phyloP scores from a whole-genome alignment of 768 basidiomycete species.

The Lanmaoa rubissima region DNA sequence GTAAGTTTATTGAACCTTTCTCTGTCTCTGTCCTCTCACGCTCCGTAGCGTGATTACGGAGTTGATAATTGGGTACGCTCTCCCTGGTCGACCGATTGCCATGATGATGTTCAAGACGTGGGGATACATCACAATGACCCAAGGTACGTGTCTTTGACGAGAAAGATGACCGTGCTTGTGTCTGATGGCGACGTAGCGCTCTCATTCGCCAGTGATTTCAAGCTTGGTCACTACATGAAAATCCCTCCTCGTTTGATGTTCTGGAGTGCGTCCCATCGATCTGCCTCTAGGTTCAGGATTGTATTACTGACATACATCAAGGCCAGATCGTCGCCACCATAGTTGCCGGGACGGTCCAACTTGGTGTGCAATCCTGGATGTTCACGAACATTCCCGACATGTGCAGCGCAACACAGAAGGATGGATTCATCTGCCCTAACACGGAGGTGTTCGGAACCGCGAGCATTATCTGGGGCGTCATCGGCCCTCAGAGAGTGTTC shows the following conservation, averaged over 20 bases:
- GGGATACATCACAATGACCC: conserved; percentile 65
- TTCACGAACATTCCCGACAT: conserved; percentile 40
- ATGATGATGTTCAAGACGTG: conserved; percentile 82
- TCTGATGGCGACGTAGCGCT: conserved; percentile 39
- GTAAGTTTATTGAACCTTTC: conserved; percentile 4
- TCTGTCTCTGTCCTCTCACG: background rate
- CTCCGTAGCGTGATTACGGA: conserved; percentile 59
- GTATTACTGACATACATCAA: background rate
- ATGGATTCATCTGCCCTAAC: conserved; percentile 68
- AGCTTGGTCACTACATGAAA: conserved; percentile 76
- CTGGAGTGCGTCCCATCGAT: conserved; percentile 36
- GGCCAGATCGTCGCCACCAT: conserved; percentile 61
- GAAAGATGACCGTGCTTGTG: background rate
- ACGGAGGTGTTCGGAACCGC: conserved; percentile 79
- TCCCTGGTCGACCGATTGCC: conserved; percentile 66
- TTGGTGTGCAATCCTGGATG: conserved; percentile 67
- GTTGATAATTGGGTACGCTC: conserved; percentile 56
- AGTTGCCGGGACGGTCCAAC: conserved; percentile 63
- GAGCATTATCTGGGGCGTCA: conserved; percentile 78
- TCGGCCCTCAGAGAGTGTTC: conserved; percentile 74
- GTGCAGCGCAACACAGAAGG: conserved; percentile 26
- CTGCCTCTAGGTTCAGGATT: background rate
- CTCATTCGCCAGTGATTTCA: conserved; percentile 68
- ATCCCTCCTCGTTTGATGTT: conserved; percentile 68
- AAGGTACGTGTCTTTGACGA: conserved; percentile 22